phyloP scores from a whole-genome alignment of 306 rosid genomes.

The Canavalia ensiformis region DNA sequence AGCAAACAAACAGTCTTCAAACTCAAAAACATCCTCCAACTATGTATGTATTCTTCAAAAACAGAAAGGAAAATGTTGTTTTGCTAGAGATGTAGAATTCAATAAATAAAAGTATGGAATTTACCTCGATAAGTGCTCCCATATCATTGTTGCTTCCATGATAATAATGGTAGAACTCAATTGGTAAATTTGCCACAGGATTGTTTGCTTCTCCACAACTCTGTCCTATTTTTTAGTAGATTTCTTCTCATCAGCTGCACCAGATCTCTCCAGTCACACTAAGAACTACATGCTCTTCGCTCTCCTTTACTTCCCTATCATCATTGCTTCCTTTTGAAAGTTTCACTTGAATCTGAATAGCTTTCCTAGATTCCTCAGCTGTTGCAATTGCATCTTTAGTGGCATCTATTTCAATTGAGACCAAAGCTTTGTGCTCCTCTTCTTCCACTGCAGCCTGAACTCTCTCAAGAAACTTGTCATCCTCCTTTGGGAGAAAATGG shows the following conservation, averaged over 20 bases:
- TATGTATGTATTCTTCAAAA: neutral
- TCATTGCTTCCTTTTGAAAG: constrained; percentile 55
- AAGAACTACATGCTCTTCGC: constrained; percentile 43
- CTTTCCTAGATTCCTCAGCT: constrained; percentile 81
- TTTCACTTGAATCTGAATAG: constrained; percentile 52
- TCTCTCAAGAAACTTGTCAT: constrained; percentile 82
- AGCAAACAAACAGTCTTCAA: neutral
- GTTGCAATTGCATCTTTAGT: constrained; percentile 89
- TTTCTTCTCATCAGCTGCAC: constrained; percentile 55
- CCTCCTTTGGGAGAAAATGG: constrained; percentile 94
- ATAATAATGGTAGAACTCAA: constrained; percentile 96
- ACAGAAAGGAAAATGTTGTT: neutral
- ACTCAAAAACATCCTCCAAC: constrained; percentile 10
- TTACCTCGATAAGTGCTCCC: constrained; percentile 93
- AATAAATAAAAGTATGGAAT: constrained; percentile 24
- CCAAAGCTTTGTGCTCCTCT: constrained; percentile 92
- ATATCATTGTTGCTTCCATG: constrained; percentile 88
- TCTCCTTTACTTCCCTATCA: constrained; percentile 47
- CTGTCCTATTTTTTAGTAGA: constrained; percentile 57
- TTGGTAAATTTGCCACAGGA: constrained; percentile 73
- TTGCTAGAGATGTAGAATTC: constrained; percentile 26
- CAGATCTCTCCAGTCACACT: constrained; percentile 49
- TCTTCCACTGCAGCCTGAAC: constrained; percentile 90
- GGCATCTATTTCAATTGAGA: constrained; percentile 84
- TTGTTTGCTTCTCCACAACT: constrained; percentile 65